Base-by-base conservation (phyloP, 257 asterid species). In the Schizonepeta tenuifolia region DNA sequence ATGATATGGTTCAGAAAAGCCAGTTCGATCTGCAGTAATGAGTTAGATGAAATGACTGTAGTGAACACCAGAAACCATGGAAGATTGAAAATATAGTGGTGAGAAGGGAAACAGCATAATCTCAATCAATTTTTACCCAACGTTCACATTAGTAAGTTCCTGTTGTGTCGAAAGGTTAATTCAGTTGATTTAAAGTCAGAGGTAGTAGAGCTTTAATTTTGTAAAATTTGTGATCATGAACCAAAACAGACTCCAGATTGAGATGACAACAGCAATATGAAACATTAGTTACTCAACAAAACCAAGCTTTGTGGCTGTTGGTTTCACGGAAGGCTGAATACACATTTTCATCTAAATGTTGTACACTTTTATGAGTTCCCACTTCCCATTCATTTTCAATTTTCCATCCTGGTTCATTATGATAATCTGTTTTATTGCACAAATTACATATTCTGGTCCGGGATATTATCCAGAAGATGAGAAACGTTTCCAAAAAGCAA, bases 1-100 rank as follows among this genome's bases (percentile, higher is more conserved):
- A 38, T 76, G 59, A 56, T 24, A 59, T 49, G 12, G 50, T 55
- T 28, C 31, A 35, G 9, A 40, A 47, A 71, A 74, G 17, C 3
- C n/a, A 49, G 59, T 36, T 20, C 54, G 54, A 38, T 50, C 15
- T 38, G 26, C 20, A 15, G 43, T 20, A 69, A 56, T 20, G 21
- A 28, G 21, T 28, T 28, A 14, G 22, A 9, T 17, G 3, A 33
- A n/a, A 6, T 8, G 15, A 59, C 59, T 20, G 15, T 18, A 10
- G 60, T 54, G 35, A 54, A 54, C 35, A 54, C 17, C n/a, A 21
- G 35, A 54, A 54, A 10, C 31, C 2, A 53, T 4, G 15, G 10
- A 51, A 20, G 7, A 20, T 28, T 28, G 33, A 28, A 28, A 3
- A 28, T 28, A 28, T 28, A 28, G 33, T 28, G 4, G 33, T 28